Base-by-base conservation (phyloP, 2,329 filamentous ascomycete genomes). In the Westerdykella aurantiaca region DNA sequence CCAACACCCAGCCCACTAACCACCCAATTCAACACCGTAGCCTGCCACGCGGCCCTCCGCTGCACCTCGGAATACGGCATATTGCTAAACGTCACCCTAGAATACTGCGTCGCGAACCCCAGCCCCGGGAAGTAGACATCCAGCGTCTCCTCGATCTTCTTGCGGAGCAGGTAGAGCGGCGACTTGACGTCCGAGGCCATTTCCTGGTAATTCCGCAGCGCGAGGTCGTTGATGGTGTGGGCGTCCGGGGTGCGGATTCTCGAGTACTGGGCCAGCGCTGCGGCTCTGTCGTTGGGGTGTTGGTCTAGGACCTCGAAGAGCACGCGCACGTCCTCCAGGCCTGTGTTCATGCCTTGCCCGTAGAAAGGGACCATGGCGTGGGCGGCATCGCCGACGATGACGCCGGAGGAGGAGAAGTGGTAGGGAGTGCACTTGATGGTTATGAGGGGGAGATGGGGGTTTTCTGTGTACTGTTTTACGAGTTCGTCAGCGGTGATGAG, bases 301-400 rank as follows among this genome's bases (percentile, higher is more conserved):
- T 80, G 78, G 68, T 96, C 90, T 1, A 97, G 74, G 35, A 85
- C 76, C 0, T 83, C 80, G 68, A 95, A 98, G 1, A 98, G 78
- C 5, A 95, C 82, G 6, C 86, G 82, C 11, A 98, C 89, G 58
- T 96, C 91, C 70, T 98, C 93, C 34, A 98, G 80, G 0, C 93
- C 93, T 0, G 93, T 86, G 61, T 98, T 98, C 83, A 98, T 94
- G 31, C 93, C 93, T 67, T 98, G 93, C 0, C 93, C 93, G 66
- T 97, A 98, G 69, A 98, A 98, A 0, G 93, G 93, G 0, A 98
- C 89, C 83, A 98, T 96, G 45, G 94, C 93, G 65, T 98, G 93
- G 0, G 93, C 90, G 6, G 93, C 89, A 63, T 98, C 93, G 46
- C 93, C 93, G 31, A 98, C 65, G 39, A 98, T 88, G 47, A 95